phyloP scores from a whole-genome alignment of 177 flowering plant species.

The Telopea speciosissima region DNA sequence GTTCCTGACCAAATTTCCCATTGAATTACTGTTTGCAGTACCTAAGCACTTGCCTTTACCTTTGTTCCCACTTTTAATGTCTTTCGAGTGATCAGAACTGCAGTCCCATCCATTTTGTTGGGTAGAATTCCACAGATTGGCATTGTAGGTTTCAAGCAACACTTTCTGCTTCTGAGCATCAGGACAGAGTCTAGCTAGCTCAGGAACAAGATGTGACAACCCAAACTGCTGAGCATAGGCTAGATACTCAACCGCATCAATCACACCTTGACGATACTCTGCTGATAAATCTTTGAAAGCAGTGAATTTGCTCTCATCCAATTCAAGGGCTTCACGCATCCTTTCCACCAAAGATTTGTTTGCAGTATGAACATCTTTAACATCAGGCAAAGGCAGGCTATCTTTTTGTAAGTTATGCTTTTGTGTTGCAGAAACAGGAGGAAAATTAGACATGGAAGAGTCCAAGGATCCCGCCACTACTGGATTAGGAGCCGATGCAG shows the following conservation, averaged over 20 bases:
- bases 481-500: conserved; percentile 46
- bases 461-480: conserved; percentile 29
- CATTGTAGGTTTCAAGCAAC: conserved; percentile 61
- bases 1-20: conserved; percentile 18
- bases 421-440: conserved; percentile 51
- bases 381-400: conserved; percentile 20
- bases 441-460: conserved; percentile 41
- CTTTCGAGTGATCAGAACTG: neutral
- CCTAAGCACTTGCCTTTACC: neutral
- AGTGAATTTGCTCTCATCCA: conserved; percentile 55
- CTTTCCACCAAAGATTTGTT: conserved; percentile 76
- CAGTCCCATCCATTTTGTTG: neutral
- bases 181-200: conserved; percentile 82
- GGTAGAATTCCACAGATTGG: conserved; percentile 25
- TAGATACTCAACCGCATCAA: conserved; percentile 50
- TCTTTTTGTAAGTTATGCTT: conserved; percentile 17
- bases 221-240: conserved; percentile 68
- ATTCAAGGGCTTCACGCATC: conserved; percentile 59
- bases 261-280: conserved; percentile 65
- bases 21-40: conserved; percentile 16
- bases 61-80: conserved; percentile 21
- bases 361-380: conserved; percentile 65
- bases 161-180: conserved; percentile 74
- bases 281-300: conserved; percentile 66
- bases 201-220: conserved; percentile 71